Evolutionary conservation across 768 basidiomycete species (phyloP).

Genomic region (Lentinula boryana): DNA sequence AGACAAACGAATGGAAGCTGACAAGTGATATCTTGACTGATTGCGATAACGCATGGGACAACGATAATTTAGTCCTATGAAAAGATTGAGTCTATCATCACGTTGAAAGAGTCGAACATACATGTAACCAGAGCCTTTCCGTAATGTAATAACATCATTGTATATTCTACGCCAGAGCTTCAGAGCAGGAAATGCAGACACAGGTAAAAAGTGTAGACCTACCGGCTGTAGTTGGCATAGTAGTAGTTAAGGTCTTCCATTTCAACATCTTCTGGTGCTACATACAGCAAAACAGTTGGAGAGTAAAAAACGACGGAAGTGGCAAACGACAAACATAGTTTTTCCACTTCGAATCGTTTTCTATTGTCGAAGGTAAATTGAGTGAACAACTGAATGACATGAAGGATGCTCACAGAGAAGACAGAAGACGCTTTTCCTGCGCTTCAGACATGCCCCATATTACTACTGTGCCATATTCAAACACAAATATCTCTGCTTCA

Average conservation of each 20-base stretch:
- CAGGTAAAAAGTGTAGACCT: slow-evolving; percentile 15
- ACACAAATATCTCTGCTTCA: slow-evolving; percentile 88
- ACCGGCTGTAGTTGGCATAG: slow-evolving; percentile 95
- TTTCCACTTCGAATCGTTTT: slow-evolving; percentile 92
- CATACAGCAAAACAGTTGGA: neutral
- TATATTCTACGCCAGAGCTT: slow-evolving; percentile 57
- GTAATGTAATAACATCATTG: slow-evolving; percentile 94
- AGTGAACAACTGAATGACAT: slow-evolving; percentile 9
- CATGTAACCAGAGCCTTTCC: slow-evolving; percentile 96
- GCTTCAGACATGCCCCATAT: slow-evolving; percentile 97
- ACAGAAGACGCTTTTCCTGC: slow-evolving; percentile 85
- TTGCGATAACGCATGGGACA: slow-evolving; percentile 93
- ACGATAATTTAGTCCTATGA: slow-evolving; percentile 86
- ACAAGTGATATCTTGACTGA: slow-evolving; percentile 96
- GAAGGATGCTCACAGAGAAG: slow-evolving; percentile 66
- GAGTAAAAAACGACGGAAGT: neutral
- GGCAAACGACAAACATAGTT: slow-evolving; percentile 47
- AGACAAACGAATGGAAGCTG: slow-evolving; percentile 7
- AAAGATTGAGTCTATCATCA: neutral
- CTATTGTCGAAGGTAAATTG: slow-evolving; percentile 30
- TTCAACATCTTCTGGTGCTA: slow-evolving; percentile 84
- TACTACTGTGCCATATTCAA: slow-evolving; percentile 91
- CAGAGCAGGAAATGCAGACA: neutral
- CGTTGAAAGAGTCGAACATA: slow-evolving; percentile 29
- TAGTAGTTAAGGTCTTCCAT: slow-evolving; percentile 98